These are phyloP conservation scores for Cyberlindnera subsufficiens DNA, from an alignment of 805 yeast genomes.

Conservation along the genomic window DNA sequence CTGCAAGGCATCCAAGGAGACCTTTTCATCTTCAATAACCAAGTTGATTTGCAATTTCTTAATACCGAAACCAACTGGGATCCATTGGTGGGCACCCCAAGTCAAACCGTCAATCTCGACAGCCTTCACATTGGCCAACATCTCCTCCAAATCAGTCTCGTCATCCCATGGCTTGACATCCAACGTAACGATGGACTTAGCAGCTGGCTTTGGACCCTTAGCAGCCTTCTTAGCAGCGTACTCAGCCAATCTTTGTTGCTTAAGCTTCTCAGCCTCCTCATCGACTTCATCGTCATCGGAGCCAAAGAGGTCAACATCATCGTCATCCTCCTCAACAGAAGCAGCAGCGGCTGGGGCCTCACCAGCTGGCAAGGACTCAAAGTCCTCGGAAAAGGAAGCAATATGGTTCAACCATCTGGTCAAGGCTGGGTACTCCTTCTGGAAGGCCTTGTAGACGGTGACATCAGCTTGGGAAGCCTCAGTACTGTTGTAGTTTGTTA, in stretches of 20 bases:
- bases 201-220: slow-evolving; percentile 97
- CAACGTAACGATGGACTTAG: slow-evolving; percentile 93
- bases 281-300: slow-evolving; percentile 89
- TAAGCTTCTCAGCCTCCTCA: slow-evolving; percentile 94
- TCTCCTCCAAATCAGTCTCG: slow-evolving; percentile 90
- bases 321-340: slow-evolving; percentile 70
- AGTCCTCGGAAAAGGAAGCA: slow-evolving; percentile 86
- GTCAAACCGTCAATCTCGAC: slow-evolving; percentile 86
- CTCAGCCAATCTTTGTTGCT: slow-evolving; percentile 96
- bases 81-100: slow-evolving; percentile 97
- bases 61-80: slow-evolving; percentile 99
- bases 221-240: slow-evolving; percentile 97
- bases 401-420: slow-evolving; percentile 99
- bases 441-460: slow-evolving; percentile 89
- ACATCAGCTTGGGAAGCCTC: slow-evolving; percentile 96
- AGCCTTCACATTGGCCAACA: slow-evolving; percentile 81
- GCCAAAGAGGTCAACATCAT: slow-evolving; percentile 92
- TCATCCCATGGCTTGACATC: slow-evolving; percentile 99
- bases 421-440: slow-evolving; percentile 85
- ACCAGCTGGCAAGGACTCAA: slow-evolving; percentile 76
- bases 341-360: slow-evolving; percentile 44
- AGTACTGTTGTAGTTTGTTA: slow-evolving; percentile 42
- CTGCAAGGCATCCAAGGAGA: slow-evolving; percentile 87
- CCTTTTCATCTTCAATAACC: slow-evolving; percentile 96
- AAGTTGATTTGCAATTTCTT: slow-evolving; percentile 97